These are phyloP conservation scores for Fusarium setosum DNA, from an alignment of 2,329 filamentous ascomycete genomes.

Conservation along the genomic window DNA sequence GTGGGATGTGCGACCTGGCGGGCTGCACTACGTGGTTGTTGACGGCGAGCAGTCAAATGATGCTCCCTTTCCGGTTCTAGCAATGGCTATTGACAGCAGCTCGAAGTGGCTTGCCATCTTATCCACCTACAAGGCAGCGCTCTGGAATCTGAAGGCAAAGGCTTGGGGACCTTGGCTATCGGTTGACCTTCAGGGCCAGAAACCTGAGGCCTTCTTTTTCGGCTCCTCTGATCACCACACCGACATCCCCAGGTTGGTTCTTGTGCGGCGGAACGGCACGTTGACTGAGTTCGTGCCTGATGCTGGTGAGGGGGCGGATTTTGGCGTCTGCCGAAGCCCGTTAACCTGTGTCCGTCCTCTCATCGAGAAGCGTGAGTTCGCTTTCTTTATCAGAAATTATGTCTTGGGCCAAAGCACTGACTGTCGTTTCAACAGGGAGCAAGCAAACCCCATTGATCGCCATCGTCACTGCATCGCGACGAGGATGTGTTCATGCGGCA, in stretches of 20 bases:
- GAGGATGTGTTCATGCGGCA: slow-evolving; percentile 62
- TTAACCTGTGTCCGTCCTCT: slow-evolving; percentile 62
- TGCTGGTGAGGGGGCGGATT: slow-evolving; percentile 52
- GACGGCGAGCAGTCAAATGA: slow-evolving; percentile 54
- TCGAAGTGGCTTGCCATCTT: slow-evolving; percentile 76
- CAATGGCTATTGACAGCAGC: slow-evolving; percentile 72
- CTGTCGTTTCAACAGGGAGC: slow-evolving; percentile 10
- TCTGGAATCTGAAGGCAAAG: slow-evolving; percentile 72
- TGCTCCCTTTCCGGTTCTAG: slow-evolving; percentile 69
- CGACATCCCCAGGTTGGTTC: slow-evolving; percentile 61
- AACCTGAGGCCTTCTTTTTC: slow-evolving; percentile 74
- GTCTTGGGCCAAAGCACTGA: background rate
- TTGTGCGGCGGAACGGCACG: slow-evolving; percentile 73
- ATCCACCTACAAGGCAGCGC: slow-evolving; percentile 65
- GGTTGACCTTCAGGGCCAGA: slow-evolving; percentile 64
- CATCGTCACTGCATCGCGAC: slow-evolving; percentile 60
- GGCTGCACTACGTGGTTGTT: slow-evolving; percentile 54
- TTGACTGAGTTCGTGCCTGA: slow-evolving; percentile 68
- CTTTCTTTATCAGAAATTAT: background rate
- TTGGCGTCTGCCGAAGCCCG: slow-evolving; percentile 63
- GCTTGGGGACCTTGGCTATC: slow-evolving; percentile 66
- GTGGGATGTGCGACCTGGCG: slow-evolving; percentile 68
- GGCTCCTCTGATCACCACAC: slow-evolving; percentile 51
- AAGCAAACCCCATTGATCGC: slow-evolving; percentile 29
- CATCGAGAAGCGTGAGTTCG: slow-evolving; percentile 57